These are phyloP conservation scores for Pichia paraexigua DNA, from an alignment of 805 yeast genomes.

Conservation along the genomic window DNA sequence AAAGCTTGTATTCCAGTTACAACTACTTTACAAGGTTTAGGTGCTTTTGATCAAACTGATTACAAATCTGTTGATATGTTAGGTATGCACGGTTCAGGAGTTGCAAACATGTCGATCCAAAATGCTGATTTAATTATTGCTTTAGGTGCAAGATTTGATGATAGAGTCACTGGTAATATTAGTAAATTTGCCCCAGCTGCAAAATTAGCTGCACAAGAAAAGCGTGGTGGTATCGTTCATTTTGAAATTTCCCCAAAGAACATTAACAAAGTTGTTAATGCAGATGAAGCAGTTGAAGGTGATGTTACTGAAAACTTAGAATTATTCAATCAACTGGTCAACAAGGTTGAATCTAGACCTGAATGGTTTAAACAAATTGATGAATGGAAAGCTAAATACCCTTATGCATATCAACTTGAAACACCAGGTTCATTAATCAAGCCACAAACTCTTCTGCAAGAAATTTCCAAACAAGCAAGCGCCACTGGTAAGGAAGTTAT, in stretches of 20 bases:
- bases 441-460: conserved; percentile 86
- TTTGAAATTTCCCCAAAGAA: conserved; percentile 95
- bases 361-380: conserved; percentile 73
- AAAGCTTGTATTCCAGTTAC: conserved; percentile 94
- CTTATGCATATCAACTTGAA: conserved; percentile 75
- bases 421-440: conserved; percentile 74
- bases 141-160: conserved; percentile 95
- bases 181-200: conserved; percentile 92
- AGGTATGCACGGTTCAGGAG: conserved; percentile 97
- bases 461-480: conserved; percentile 64
- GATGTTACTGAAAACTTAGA: conserved; percentile 79
- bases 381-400: conserved; percentile 81
- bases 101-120: conserved; percentile 92
- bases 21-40: conserved; percentile 88
- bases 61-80: conserved; percentile 89
- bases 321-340: conserved; percentile 62
- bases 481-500: conserved; percentile 65
- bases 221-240: conserved; percentile 93
- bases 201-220: conserved; percentile 76
- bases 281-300: conserved; percentile 95
- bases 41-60: conserved; percentile 89
- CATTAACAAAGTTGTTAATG: conserved; percentile 94
- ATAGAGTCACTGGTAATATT: conserved; percentile 89
- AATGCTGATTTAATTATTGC: conserved; percentile 90
- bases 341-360: conserved; percentile 56